Percentiles rank a stretch among this genome's conserved stretches.
These are phyloP conservation scores for Scleroderma bovista DNA, from an alignment of 768 basidiomycete species.

Conservation along the genomic window DNA sequence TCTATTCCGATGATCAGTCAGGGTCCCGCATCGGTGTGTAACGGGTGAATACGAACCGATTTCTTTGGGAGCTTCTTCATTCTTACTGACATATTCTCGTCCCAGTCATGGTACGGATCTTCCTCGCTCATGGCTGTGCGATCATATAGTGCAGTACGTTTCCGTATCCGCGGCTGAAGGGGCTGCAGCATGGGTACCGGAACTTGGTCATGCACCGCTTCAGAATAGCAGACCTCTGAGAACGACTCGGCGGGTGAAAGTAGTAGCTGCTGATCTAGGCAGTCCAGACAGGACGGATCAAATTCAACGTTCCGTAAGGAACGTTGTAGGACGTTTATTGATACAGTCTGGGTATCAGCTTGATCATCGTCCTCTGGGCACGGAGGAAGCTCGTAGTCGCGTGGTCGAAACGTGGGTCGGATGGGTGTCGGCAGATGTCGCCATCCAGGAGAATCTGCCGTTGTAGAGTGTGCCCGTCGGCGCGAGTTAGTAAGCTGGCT, in stretches of 20 bases:
- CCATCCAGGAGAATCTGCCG: constrained; percentile 30
- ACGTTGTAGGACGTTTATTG: constrained; percentile 29
- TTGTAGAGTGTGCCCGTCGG: constrained; percentile 28
- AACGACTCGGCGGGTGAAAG: constrained; percentile 36
- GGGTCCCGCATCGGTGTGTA: constrained; percentile 1
- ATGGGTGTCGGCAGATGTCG: constrained; percentile 28
- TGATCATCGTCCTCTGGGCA: constrained; percentile 24
- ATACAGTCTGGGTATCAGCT: constrained; percentile 22
- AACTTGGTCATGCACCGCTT: constrained; percentile 31
- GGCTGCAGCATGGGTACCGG: constrained; percentile 26
- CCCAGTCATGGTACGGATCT: constrained; percentile 32
- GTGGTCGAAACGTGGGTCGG: constrained; percentile 30
- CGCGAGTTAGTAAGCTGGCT: constrained; percentile 10
- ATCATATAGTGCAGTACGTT: constrained; percentile 20
- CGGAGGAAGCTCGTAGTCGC: constrained; percentile 27
- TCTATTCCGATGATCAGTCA: constrained; percentile 7
- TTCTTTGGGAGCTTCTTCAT: constrained; percentile 6
- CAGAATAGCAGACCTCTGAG: constrained; percentile 38
- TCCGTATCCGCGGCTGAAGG: constrained; percentile 29
- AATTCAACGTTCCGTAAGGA: constrained; percentile 34
- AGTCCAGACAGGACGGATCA: constrained; percentile 36
- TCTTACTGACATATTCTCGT: constrained; percentile 30
- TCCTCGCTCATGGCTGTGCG: constrained; percentile 31
- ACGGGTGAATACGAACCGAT: constrained; percentile 14
- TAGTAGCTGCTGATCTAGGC: constrained; percentile 39